A percentile compares a stretch with the other conserved stretches of the same genome.
Evolutionary conservation across 1,139 yeast species (phyloP).

Genomic region (Saccharomyces hybrid): DNA sequence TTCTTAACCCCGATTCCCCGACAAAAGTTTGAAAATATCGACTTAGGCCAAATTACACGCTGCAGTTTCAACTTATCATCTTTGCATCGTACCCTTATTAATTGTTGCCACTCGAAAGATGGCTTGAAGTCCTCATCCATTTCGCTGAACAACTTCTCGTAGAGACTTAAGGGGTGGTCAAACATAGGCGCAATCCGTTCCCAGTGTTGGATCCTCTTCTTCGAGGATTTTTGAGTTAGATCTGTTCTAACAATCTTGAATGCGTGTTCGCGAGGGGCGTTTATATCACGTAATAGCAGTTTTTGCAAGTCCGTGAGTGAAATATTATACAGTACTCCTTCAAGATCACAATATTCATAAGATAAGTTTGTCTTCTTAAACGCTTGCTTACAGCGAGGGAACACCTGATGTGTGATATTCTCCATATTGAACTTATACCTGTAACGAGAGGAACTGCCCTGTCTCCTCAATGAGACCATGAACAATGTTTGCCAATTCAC

Average conservation of each 20-base stretch:
- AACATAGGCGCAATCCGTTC: not conserved
- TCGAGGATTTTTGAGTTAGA: not conserved
- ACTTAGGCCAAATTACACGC: slow-evolving; percentile 17
- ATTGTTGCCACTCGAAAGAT: slow-evolving; percentile 6
- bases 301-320: not conserved
- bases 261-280: not conserved
- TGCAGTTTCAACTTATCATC: slow-evolving; percentile 4
- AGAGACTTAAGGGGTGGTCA: not conserved
- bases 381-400: not conserved
- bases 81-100: slow-evolving; percentile 7
- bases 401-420: not conserved
- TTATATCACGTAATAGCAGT: not conserved
- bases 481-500: not conserved
- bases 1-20: slow-evolving; percentile 17
- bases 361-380: not conserved
- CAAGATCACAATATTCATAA: not conserved
- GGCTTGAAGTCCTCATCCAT: not conserved
- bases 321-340: not conserved
- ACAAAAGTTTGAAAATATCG: slow-evolving; percentile 13
- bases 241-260: not conserved
- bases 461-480: not conserved
- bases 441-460: not conserved
- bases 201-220: not conserved
- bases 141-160: not conserved
- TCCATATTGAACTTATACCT: not conserved